These are phyloP conservation scores for Beauveria scarabaeidicola DNA, from an alignment of 2,329 filamentous ascomycete species.

Conservation along the genomic window DNA sequence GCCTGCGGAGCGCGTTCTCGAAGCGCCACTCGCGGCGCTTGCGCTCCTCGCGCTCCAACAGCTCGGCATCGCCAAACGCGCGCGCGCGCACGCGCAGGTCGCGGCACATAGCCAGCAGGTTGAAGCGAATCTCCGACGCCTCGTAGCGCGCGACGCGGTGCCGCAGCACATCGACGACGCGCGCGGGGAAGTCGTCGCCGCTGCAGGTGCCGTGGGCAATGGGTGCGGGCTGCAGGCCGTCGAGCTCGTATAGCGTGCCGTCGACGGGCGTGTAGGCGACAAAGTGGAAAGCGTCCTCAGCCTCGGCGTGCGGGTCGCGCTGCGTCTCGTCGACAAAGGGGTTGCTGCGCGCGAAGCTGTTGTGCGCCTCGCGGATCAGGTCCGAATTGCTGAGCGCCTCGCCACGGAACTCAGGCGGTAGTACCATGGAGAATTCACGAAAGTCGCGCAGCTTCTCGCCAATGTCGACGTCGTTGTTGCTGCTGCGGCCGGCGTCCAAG, in stretches of 20 bases:
- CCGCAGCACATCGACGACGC: slow-evolving; percentile 80
- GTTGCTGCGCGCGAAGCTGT: slow-evolving; percentile 78
- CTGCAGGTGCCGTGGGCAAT: slow-evolving; percentile 77
- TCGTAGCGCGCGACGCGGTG: slow-evolving; percentile 79
- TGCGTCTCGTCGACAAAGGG: slow-evolving; percentile 91
- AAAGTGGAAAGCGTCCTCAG: slow-evolving; percentile 95
- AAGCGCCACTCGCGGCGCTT: slow-evolving; percentile 85
- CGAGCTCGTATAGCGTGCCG: slow-evolving; percentile 81
- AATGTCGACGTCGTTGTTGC: slow-evolving; percentile 48
- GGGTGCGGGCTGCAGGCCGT: slow-evolving; percentile 86
- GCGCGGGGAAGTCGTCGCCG: slow-evolving; percentile 62
- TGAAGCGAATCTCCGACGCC: slow-evolving; percentile 83
- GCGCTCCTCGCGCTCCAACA: slow-evolving; percentile 68
- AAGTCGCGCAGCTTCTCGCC: slow-evolving; percentile 66
- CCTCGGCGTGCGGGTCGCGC: slow-evolving; percentile 49
- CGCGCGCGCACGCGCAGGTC: slow-evolving; percentile 70
- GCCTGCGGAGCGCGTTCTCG: slow-evolving; percentile 84
- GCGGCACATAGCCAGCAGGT: slow-evolving; percentile 83
- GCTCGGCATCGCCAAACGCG: slow-evolving; percentile 75
- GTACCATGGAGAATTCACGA: slow-evolving; percentile 77
- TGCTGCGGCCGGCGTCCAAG: slow-evolving; percentile 36
- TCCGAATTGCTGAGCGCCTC: slow-evolving; percentile 56
- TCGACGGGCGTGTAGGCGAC: slow-evolving; percentile 84
- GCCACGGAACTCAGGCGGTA: slow-evolving; percentile 64
- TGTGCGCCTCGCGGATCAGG: slow-evolving; percentile 71